These are phyloP conservation scores for Nakazawaea populi DNA, from an alignment of 805 yeast genomes.

Conservation along the genomic window DNA sequence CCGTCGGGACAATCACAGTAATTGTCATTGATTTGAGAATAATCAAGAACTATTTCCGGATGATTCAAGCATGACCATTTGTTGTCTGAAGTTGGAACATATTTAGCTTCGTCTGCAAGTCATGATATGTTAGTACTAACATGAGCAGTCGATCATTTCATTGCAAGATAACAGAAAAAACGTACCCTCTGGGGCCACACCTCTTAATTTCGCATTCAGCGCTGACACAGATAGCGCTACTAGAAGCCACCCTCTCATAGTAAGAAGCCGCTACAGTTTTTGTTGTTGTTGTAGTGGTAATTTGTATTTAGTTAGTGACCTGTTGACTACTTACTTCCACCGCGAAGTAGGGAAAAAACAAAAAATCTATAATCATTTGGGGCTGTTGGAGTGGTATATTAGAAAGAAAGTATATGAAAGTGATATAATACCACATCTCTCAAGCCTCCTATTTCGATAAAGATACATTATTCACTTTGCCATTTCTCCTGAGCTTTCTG, in stretches of 20 bases:
- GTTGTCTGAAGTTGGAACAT: slow-evolving; percentile 45
- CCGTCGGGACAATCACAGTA: slow-evolving; percentile 98
- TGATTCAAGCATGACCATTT: slow-evolving; percentile 67
- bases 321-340: too few species aligned
- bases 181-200: slow-evolving; percentile 17
- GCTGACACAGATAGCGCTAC: not conserved
- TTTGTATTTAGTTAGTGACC: too few species aligned
- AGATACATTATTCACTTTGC: too few species aligned
- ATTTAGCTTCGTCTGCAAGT: slow-evolving; percentile 32
- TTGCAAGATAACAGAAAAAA: not conserved
- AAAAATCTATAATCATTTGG: too few species aligned
- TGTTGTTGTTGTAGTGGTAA: too few species aligned
- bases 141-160: too few species aligned
- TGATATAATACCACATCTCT: too few species aligned
- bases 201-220: slow-evolving; percentile 8
- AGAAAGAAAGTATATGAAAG: too few species aligned
- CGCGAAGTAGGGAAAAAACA: too few species aligned
- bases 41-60: slow-evolving; percentile 57
- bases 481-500: too few species aligned
- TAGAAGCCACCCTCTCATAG: not conserved
- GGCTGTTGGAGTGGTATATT: too few species aligned
- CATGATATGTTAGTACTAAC: not conserved
- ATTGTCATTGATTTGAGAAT: slow-evolving; percentile 73
- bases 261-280: not conserved
- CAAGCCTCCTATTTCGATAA: too few species aligned